A percentile compares a stretch with the other conserved stretches of the same genome.
phyloP scores from a whole-genome alignment of 2,329 filamentous ascomycete species.

The Claviceps digitariae region DNA sequence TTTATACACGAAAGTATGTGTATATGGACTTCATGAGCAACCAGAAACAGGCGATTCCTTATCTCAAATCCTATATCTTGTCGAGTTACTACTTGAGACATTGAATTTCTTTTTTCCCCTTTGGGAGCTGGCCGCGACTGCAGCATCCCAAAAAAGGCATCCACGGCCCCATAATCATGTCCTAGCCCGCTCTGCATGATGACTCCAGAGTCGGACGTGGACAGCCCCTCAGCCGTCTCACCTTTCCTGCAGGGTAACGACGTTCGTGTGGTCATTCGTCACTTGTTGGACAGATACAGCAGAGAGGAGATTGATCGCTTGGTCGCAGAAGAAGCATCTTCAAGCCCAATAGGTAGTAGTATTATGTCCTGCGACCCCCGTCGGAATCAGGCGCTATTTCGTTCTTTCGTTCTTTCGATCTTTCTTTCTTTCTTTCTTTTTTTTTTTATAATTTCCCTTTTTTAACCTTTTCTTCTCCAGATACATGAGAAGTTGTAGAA shows the following conservation, averaged over 20 bases:
- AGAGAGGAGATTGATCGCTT: slow-evolving; percentile 7
- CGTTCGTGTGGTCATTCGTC: slow-evolving; percentile 5
- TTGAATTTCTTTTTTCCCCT: too few species aligned
- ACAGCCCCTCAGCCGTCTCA: slow-evolving; percentile 5
- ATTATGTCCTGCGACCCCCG: background rate
- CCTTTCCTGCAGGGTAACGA: slow-evolving; percentile 3
- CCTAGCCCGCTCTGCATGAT: slow-evolving; percentile 9
- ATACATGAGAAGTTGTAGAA: too few species aligned
- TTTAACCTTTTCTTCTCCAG: too few species aligned
- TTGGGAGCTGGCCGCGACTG: background rate
- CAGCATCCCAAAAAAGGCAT: background rate
- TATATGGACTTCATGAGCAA: background rate
- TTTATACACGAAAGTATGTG: background rate
- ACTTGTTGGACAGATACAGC: slow-evolving; percentile 5
- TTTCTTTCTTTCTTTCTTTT: background rate
- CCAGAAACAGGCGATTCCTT: background rate
- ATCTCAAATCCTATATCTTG: background rate
- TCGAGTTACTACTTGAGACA: too few species aligned
- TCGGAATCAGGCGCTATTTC: background rate
- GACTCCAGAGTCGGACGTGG: slow-evolving; percentile 9
- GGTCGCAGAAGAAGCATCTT: slow-evolving; percentile 6
- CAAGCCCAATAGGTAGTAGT: background rate
- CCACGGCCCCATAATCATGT: slow-evolving; percentile 4
- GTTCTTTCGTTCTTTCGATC: background rate
- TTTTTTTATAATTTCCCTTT: background rate